A percentile compares a stretch with the other conserved stretches of the same genome.
Conservation (phyloP, 352 stramenopile genomes). For the Phytophthora uliginosa region DNA sequence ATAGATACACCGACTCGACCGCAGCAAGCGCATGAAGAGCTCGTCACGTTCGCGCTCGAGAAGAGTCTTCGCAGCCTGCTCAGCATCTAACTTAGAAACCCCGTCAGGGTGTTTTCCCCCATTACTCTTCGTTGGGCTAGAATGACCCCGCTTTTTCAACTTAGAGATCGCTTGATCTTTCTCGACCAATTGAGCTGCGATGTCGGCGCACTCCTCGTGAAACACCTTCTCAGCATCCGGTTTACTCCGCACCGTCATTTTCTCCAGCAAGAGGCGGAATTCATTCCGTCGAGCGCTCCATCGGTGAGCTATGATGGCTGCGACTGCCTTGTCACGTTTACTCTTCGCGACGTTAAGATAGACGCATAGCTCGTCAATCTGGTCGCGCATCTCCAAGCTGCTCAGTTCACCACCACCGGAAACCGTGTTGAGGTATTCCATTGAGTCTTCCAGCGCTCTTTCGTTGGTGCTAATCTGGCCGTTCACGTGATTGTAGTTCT, state of each 20-base stretch:
- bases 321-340: conserved; percentile 43
- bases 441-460: conserved; percentile 31
- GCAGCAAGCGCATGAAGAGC: conserved; percentile 21
- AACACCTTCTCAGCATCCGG: conserved; percentile 12
- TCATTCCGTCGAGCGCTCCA: conserved; percentile 7
- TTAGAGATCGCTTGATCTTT: conserved; percentile 7
- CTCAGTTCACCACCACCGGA: conserved; percentile 29
- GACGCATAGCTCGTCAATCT: conserved; percentile 40
- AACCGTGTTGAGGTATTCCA: conserved; percentile 26
- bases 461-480: conserved; percentile 45
- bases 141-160: background rate
- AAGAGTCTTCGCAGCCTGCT: conserved; percentile 2
- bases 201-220: conserved; percentile 13
- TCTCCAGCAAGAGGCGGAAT: conserved; percentile 12
- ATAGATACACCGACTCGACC: conserved; percentile 12
- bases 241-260: conserved; percentile 4
- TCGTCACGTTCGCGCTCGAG: conserved; percentile 22
- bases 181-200: conserved; percentile 5
- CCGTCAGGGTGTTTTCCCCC: background rate
- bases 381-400: conserved; percentile 31
- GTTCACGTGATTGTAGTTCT: conserved; percentile 42
- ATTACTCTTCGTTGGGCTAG: background rate
- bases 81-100: background rate
- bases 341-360: conserved; percentile 37
- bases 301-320: conserved; percentile 35